A percentile compares a stretch with the other conserved stretches of the same genome.
Conservation (phyloP, 306 rosid genomes). For the Clitoria ternatea region DNA sequence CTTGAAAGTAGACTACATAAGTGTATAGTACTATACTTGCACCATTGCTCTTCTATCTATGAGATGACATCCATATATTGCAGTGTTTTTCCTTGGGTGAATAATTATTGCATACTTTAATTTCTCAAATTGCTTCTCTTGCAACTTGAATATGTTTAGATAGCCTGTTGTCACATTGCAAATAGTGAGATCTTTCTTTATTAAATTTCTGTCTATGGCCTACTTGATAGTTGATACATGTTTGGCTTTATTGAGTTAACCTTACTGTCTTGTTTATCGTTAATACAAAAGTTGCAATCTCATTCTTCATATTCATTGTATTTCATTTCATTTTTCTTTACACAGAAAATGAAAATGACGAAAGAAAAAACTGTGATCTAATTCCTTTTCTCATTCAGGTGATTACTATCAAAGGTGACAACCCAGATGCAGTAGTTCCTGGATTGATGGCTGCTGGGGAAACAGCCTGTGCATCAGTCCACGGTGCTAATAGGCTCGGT, state of each 20-base stretch:
- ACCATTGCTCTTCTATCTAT: neutral
- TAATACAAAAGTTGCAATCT: neutral
- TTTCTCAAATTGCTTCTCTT: slow-evolving; percentile 3
- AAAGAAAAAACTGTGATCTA: neutral
- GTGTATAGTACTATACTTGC: neutral
- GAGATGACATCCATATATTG: too few species aligned
- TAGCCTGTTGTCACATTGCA: neutral
- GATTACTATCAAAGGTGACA: slow-evolving; percentile 61
- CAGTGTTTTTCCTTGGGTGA: neutral
- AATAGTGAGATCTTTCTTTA: neutral
- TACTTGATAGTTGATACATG: slow-evolving; percentile 9
- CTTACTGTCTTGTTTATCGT: neutral
- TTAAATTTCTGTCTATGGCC: neutral
- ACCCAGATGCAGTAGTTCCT: slow-evolving; percentile 71
- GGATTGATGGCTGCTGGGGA: slow-evolving; percentile 97
- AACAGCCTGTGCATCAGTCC: slow-evolving; percentile 94
- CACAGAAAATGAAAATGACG: neutral
- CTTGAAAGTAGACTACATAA: neutral
- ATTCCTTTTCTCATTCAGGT: slow-evolving; percentile 43
- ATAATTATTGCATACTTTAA: neutral
- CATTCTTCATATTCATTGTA: neutral
- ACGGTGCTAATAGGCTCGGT: slow-evolving; percentile 93
- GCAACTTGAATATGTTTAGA: neutral
- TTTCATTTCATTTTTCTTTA: neutral
- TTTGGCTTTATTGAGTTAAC: neutral